These are phyloP conservation scores for Trichophyton verrucosum DNA, from an alignment of 2,329 filamentous ascomycete genomes.

Conservation along the genomic window DNA sequence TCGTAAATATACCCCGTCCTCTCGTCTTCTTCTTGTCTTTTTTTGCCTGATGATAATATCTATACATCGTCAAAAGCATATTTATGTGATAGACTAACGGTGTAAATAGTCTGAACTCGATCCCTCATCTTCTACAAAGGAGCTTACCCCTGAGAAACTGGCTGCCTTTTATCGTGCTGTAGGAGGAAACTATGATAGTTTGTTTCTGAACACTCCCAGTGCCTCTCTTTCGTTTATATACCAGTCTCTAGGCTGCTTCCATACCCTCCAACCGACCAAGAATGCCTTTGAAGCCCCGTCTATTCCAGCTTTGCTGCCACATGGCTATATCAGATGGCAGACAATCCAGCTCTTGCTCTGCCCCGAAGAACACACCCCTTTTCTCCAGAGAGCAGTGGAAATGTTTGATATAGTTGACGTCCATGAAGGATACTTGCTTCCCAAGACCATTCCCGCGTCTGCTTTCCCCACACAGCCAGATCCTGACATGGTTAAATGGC, in stretches of 20 bases:
- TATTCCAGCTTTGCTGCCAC: constrained; percentile 67
- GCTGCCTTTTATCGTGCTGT: constrained; percentile 65
- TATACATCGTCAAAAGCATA: too few relatives aligned
- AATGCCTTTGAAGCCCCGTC: constrained; percentile 61
- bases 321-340: constrained; percentile 88
- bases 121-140: constrained; percentile 17
- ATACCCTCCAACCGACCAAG: constrained; percentile 62
- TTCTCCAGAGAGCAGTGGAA: constrained; percentile 66
- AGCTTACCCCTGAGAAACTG: constrained; percentile 52
- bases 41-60: background rate
- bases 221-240: constrained; percentile 82
- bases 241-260: constrained; percentile 79
- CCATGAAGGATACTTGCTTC: constrained; percentile 46
- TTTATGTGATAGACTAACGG: background rate
- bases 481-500: constrained; percentile 72
- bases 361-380: constrained; percentile 76
- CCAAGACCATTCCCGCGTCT: constrained; percentile 52
- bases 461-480: constrained; percentile 64
- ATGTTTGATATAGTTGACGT: constrained; percentile 66
- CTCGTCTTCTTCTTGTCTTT: background rate
- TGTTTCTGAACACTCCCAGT: constrained; percentile 66
- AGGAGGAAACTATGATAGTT: constrained; percentile 61
- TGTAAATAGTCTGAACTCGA: constrained; percentile 8
- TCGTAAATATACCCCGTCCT: constrained; percentile 40
- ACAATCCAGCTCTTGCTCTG: constrained; percentile 78